Evolutionary conservation across 2,329 filamentous ascomycete species (phyloP), one percentile per base, ranked within the genome.

Genomic region (Delphinella strobiligena): DNA sequence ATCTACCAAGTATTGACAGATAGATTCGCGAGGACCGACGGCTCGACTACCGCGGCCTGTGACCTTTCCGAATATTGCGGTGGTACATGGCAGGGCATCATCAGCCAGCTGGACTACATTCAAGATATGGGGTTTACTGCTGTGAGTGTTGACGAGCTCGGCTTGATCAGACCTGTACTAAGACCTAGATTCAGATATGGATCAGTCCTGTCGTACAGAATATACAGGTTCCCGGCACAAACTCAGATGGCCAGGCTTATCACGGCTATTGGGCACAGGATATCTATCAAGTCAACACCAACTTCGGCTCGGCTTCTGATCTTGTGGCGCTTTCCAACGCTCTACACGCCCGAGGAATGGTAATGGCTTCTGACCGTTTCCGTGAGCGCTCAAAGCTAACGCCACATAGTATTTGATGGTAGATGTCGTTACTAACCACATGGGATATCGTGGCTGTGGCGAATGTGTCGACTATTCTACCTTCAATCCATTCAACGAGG

Each of bases 21-120:
- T 51, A 59, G 55, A 19, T 64, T 61, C 43, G 61, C 60, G 4
- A 53, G 54, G 5, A 50, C 55, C 2, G 61, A 64, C 51, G 55
- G 55, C 36, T 60, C 56, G 31, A 62, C 60, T 2, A 60, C 55
- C 3, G 57, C 61, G 4, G 38, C 52, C 9, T 65, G 62, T 41
- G 44, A 36, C 3, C 44, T 51, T 12, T 41, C 51, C 3, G 38
- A 54, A 16, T 79, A 78, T 55, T 80, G 77, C 47, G 74, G 74
- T 29, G 77, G 77, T 12, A 74, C 71, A 1, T 81, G 71, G 52
- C 55, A 62, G 40, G 77, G 77, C 7, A 62, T 80, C 19, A 64
- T 69, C 46, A 65, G 71, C 43, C 66, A 73, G 46, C 66, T 80
- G 30, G 75, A 78, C 53, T 79, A 79, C 53, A 78, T 80, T 52